Conservation (phyloP, 352 stramenopile species). For the Globisporangium recalcitrans region DNA sequence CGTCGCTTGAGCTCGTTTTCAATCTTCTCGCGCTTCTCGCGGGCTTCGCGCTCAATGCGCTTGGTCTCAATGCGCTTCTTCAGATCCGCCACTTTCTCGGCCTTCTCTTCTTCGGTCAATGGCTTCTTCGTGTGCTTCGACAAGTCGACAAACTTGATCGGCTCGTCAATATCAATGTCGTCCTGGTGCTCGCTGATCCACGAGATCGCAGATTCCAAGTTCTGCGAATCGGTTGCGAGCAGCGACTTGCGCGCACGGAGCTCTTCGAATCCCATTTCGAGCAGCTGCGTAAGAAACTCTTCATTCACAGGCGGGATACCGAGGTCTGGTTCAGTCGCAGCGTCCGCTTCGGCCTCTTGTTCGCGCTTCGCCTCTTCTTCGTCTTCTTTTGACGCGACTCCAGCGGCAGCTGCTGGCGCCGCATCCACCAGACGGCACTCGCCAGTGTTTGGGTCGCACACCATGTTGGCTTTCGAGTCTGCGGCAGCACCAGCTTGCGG, state of each 20-base stretch:
- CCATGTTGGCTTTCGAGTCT: constrained; percentile 43
- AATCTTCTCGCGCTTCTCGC: constrained; percentile 71
- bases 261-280: constrained; percentile 86
- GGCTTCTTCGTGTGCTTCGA: constrained; percentile 36
- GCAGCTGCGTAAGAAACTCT: constrained; percentile 54
- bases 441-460: constrained; percentile 63
- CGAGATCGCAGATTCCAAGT: constrained; percentile 75
- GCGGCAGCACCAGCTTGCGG: constrained; percentile 21
- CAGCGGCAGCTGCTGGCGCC: not conserved
- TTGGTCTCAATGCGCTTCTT: constrained; percentile 77
- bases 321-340: constrained; percentile 22
- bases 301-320: constrained; percentile 59
- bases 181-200: constrained; percentile 89
- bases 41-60: constrained; percentile 68
- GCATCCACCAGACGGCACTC: constrained; percentile 36
- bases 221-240: constrained; percentile 68
- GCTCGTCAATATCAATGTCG: constrained; percentile 85
- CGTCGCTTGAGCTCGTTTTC: constrained; percentile 72
- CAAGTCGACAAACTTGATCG: constrained; percentile 82
- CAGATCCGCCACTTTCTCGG: constrained; percentile 77
- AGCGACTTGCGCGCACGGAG: constrained; percentile 77
- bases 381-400: constrained; percentile 16
- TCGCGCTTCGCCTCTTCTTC: constrained; percentile 15
- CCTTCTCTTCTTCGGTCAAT: constrained; percentile 87
- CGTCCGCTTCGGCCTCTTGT: constrained; percentile 17